Evolutionary conservation across 2,329 filamentous ascomycete species (phyloP).

Genomic region (Neofusicoccum laricinum): DNA sequence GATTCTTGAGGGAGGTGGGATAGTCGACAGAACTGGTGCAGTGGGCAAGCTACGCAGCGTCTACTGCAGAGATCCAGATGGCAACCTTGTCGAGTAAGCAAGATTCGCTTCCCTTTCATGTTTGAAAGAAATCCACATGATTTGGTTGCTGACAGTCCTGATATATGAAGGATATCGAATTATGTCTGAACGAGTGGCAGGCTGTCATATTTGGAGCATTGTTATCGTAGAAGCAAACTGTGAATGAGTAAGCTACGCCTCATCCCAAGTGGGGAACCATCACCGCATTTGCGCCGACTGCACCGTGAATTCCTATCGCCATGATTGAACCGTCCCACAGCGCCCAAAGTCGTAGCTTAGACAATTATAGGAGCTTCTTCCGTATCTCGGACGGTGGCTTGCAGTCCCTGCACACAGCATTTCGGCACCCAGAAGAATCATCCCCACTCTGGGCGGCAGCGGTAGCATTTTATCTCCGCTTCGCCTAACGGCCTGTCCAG

Average conservation of each 20-base stretch:
- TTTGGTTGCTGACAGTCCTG: not conserved
- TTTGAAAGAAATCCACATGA: not conserved
- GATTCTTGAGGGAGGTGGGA: not conserved
- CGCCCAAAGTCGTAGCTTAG: no score
- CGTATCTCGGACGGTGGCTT: no score
- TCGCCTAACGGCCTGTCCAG: not conserved
- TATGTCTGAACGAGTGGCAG: not conserved
- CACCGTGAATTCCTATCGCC: no score
- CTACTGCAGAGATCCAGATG: slow-evolving; percentile 21
- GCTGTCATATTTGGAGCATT: not conserved
- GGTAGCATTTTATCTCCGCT: not conserved
- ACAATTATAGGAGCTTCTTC: no score
- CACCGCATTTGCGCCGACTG: no score
- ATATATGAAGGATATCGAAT: not conserved
- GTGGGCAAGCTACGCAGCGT: slow-evolving; percentile 18
- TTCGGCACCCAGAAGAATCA: no score
- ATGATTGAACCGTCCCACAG: no score
- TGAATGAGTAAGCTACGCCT: no score
- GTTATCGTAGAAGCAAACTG: not conserved
- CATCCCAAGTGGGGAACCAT: no score
- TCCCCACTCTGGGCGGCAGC: no score
- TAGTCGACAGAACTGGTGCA: slow-evolving; percentile 13
- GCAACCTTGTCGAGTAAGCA: slow-evolving; percentile 20
- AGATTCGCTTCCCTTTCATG: not conserved
- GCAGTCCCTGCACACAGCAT: no score